phyloP scores from a whole-genome alignment of 768 basidiomycete species.

The Clavaria fumosa region DNA sequence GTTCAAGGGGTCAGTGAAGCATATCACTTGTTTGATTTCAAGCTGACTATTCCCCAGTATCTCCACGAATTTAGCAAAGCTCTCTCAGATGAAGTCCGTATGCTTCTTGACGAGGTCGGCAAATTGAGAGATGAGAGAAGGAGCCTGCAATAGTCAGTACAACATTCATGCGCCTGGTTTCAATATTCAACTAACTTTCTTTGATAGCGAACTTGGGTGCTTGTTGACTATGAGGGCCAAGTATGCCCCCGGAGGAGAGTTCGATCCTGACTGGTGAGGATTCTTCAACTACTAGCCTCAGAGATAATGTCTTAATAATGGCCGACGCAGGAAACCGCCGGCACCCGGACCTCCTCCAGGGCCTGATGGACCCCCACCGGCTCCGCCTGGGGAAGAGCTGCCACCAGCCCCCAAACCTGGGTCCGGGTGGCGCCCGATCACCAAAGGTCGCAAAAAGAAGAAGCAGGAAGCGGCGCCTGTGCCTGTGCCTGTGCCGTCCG shows the following conservation, averaged over 20 bases:
- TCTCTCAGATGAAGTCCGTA: slow-evolving; percentile 67
- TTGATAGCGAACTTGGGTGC: slow-evolving; percentile 54
- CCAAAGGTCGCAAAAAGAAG: slow-evolving; percentile 28
- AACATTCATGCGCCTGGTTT: neutral
- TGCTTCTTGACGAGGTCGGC: slow-evolving; percentile 72
- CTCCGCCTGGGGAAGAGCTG: slow-evolving; percentile 19
- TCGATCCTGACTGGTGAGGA: slow-evolving; percentile 63
- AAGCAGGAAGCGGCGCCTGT: slow-evolving; percentile 28
- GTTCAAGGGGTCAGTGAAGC: slow-evolving; percentile 54
- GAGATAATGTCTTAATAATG: no score
- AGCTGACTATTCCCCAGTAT: slow-evolving; percentile 32
- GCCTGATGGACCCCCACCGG: slow-evolving; percentile 27
- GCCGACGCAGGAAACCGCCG: no score
- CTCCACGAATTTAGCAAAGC: slow-evolving; percentile 81
- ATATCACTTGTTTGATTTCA: neutral
- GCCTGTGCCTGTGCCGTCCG: slow-evolving; percentile 18
- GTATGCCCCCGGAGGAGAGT: slow-evolving; percentile 76
- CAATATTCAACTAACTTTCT: neutral
- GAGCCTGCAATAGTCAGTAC: slow-evolving; percentile 58
- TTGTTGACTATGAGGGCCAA: slow-evolving; percentile 56
- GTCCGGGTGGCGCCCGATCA: slow-evolving; percentile 50
- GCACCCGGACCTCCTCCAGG: slow-evolving; percentile 26
- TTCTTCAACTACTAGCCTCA: no score
- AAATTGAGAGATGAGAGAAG: slow-evolving; percentile 69
- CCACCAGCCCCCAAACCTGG: slow-evolving; percentile 36